Conservation (phyloP, 306 rosid species). For the Rubus parviflorus region DNA sequence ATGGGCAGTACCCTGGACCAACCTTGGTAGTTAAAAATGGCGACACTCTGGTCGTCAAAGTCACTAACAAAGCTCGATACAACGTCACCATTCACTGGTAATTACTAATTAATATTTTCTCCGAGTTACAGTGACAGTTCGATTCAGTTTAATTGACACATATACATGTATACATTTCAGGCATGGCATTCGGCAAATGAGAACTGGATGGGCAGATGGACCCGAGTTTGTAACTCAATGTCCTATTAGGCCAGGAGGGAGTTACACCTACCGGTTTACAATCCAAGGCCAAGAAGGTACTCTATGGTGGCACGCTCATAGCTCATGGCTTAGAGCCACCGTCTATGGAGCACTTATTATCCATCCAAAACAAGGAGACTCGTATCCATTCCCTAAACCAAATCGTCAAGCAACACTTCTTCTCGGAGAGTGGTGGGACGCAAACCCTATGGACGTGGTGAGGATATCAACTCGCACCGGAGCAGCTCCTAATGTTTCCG, state of each 20-base stretch:
- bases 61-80: constrained; percentile 78
- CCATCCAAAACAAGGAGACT: constrained; percentile 1
- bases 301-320: constrained; percentile 34
- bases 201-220: constrained; percentile 30
- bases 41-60: constrained; percentile 71
- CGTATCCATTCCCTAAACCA: constrained; percentile 22
- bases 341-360: constrained; percentile 26
- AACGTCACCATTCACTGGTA: constrained; percentile 89
- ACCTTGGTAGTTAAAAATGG: constrained; percentile 79
- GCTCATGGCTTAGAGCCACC: constrained; percentile 32
- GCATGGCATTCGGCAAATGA: constrained; percentile 29
- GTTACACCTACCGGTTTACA: constrained; percentile 24
- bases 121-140: background rate
- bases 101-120: background rate
- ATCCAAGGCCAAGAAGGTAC: constrained; percentile 36
- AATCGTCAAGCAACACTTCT: constrained; percentile 2
- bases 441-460: background rate
- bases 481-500: background rate
- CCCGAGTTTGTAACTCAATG: constrained; percentile 30
- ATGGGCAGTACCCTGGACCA: constrained; percentile 89
- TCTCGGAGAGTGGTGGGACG: constrained; percentile 7
- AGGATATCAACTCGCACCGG: background rate
- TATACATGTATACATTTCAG: background rate
- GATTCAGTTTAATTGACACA: background rate
- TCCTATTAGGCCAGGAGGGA: constrained; percentile 16